Evolutionary conservation across 495 filamentous ascomycete genomes (phyloP), one percentile per base, ranked within the genome.

Genomic region (Haplographium delicatum): DNA sequence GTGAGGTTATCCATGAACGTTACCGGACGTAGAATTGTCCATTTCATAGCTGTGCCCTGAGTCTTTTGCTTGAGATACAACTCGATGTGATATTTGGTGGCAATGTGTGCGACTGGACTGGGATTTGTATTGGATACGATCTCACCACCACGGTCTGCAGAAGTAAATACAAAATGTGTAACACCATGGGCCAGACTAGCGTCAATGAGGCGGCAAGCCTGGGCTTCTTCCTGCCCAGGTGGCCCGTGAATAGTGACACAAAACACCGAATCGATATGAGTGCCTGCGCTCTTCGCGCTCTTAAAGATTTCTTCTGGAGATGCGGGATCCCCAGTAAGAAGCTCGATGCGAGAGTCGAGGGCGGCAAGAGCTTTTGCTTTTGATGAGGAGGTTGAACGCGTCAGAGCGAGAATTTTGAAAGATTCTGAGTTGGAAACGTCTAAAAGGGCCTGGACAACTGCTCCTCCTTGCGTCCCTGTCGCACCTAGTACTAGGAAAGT

Each of bases 381-480:
- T 22, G 70, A 42, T 6, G 80, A 80, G n/a, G 68, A 50, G 4
- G 75, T 49, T 44, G 83, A 72, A 35, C 86, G 82, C 0, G 86
- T 89, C n/a, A 89, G 68, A 11, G 81, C 86, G 11, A 89, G 73
- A 56, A 90, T 80, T 44, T 78, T 72, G 59, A 82, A 67, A 1
- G 50, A 11, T 47, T 38, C 16, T 20, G 20, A 15, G 65, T 41
- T 6, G 47, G 42, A 44, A 4, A 68, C 65, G 10, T 54, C 42
- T 18, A 82, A 64, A 28, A 89, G 74, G 40, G 71, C 73, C 3
- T 72, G 60, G 56, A 89, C 68, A 39, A 84, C 65, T 13, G 75
- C 70, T 27, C 79, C 72, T 48, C 86, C 85, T 63, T 89, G 86
- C 51, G 83, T 77, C 59, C 84, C 84, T 1, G 84, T 90, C 4